Evolutionary conservation across 495 filamentous ascomycete species (phyloP), one percentile per base, ranked within the genome.

Genomic region (Copromyces sp.): DNA sequence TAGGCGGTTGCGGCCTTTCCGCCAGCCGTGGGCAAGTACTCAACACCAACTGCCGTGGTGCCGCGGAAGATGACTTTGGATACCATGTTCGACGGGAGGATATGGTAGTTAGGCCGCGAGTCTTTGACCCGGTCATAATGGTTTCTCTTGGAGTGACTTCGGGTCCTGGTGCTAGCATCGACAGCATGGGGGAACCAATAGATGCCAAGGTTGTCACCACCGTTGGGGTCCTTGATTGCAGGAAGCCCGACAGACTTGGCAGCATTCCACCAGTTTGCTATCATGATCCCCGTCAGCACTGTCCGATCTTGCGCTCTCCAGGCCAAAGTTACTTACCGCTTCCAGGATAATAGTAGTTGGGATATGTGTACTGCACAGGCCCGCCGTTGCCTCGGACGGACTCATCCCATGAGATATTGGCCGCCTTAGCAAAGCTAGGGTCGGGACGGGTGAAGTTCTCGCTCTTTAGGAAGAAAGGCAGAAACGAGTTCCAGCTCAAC

Each of bases 401-500:
- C 8, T 75, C 75, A 73, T 84, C 82, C 65, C 78, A 85, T 12
- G 84, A 81, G 45, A 85, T 83, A 40, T 81, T 81, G 9, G 53
- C 78, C 8, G 72, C 41, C 9, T 69, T 69, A 9, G 79, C 79
- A 68, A 77, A 75, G 9, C 47, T 40, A 45, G 75, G 32, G 42
- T 73, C 59, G 68, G 78, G 75, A 39, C 74, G 35, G 12, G 75
- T 77, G 69, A 81, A 75, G 69, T 76, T 82, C 72, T 83, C 74
- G 72, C 77, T 75, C 74, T 87, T 88, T 32, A 81, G 80, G 76
- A 88, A 88, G 75, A 91, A 92, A 4, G 89, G 87, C 20, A 89
- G 76, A n/a, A 92, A 78, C 42, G 76, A 84, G 0, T 86, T 73
- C 87, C 89, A 92, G 73, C 83, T 86, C 89, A 88, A 91, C 17